phyloP scores from a whole-genome alignment of 2,329 filamentous ascomycete species.

The Verticillium zaregamsianum region DNA sequence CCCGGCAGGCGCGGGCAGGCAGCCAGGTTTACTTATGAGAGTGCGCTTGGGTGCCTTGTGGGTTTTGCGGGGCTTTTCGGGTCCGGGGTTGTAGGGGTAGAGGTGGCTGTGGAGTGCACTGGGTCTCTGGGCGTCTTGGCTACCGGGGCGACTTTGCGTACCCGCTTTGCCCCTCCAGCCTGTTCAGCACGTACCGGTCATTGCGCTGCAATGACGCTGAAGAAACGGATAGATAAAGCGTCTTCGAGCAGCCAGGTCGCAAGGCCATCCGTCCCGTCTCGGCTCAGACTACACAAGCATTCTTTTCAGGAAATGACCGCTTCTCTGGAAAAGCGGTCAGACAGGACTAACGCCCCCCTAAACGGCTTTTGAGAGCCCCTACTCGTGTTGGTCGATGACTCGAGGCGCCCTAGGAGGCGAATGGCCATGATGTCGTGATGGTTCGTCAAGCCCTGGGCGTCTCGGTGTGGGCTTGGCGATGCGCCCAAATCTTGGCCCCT shows the following conservation, averaged over 20 bases:
- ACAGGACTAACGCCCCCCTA: neutral
- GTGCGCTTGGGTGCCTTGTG: neutral
- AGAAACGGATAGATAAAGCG: no score
- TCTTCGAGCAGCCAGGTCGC: no score
- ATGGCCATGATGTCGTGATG: neutral
- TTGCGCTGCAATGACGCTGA: no score
- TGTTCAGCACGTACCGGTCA: neutral
- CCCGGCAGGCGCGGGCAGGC: neutral
- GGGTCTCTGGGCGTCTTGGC: neutral
- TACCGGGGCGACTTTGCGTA: neutral
- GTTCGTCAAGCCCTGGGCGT: neutral
- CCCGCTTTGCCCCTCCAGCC: neutral
- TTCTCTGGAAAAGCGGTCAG: neutral
- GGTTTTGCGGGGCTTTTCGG: neutral
- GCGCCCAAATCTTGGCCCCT: neutral
- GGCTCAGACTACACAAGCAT: neutral
- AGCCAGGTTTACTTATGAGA: neutral
- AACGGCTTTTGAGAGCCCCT: neutral
- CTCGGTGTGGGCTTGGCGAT: neutral
- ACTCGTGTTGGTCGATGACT: neutral
- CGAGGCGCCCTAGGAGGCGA: neutral
- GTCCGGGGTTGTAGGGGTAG: neutral
- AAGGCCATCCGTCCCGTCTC: no score
- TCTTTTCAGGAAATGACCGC: neutral
- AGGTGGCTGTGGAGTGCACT: neutral